These are phyloP conservation scores for Solanum hybrid DNA, from an alignment of 305 asterid species.

Conservation along the genomic window DNA sequence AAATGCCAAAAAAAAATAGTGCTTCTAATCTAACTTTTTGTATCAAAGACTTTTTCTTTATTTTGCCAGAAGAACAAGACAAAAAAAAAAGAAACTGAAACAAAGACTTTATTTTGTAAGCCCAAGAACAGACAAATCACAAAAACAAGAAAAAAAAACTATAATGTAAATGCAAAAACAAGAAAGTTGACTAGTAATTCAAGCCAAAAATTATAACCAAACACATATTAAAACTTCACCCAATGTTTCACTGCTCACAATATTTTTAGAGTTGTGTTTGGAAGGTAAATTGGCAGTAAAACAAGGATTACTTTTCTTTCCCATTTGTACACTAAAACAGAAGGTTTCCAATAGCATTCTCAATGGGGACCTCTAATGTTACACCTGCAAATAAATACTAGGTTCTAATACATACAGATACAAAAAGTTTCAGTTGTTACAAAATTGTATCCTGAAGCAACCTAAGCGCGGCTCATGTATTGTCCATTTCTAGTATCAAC, in stretches of 20 bases:
- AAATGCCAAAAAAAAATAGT: not conserved
- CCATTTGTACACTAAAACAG: not conserved
- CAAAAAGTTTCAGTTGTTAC: not conserved
- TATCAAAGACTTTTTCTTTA: not conserved
- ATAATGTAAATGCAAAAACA: not conserved
- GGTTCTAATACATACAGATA: not conserved
- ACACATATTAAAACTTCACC: not conserved
- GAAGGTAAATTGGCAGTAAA: not conserved
- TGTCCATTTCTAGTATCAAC: constrained; percentile 89
- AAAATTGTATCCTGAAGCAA: constrained; percentile 2
- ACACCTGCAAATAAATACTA: not conserved
- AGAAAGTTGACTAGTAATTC: not conserved
- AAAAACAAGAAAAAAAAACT: not conserved
- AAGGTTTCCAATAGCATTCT: not conserved
- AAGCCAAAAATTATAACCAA: not conserved
- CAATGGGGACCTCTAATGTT: not conserved
- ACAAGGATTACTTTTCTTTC: not conserved
- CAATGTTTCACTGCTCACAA: not conserved
- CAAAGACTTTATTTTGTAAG: not conserved
- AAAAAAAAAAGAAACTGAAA: no score
- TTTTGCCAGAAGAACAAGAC: not conserved
- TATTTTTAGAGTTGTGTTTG: not conserved
- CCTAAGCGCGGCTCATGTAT: constrained; percentile 91
- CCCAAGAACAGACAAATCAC: not conserved
- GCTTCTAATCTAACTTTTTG: not conserved